Evolutionary conservation across 2,329 filamentous ascomycete genomes (phyloP), one percentile per base, ranked within the genome.

Genomic region (Aquanectria penicillioides): DNA sequence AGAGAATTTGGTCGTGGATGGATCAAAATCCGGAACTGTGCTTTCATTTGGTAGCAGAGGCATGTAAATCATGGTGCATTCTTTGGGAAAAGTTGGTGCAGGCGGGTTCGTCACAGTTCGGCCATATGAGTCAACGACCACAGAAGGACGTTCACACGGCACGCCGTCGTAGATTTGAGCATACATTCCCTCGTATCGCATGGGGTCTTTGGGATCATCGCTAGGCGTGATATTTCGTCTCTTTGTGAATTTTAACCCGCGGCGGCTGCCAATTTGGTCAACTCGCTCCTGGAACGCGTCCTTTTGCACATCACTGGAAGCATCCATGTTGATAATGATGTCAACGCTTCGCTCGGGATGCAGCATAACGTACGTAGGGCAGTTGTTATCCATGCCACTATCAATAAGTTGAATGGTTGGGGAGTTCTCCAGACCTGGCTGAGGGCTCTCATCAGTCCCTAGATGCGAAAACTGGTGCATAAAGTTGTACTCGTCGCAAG

Each of bases 361-460:
- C 12, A 58, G 47, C 8, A 58, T 20, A 4, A 58, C 55, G 13
- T 58, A 58, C 11, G 55, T 58, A 6, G 55, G 48, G 17, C 48
- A 58, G 15, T 58, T 58, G 20, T 58, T 58, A 12, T 58, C 55
- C 55, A 58, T 53, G n/a, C 55, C 55, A 13, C 55, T 58, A 22
- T 58, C 55, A 38, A 58, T 53, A 3, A 58, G 48, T 29, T 58
- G 48, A 8, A 58, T 47, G 6, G 47, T 37, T 4, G 33, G 33
- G 6, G 55, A 52, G n/a, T 58, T 58, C 40, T 58, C 55, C n/a
- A 58, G 15, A 7, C 55, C 55, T 12, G 48, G 23, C 3, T 18
- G 34, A 4, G 26, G 18, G 11, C 17, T 18, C 11, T 48, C 15
- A 8, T 48, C 48, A 12, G 23, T 13, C 13, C 38, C 29, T 2